phyloP scores from a whole-genome alignment of 2,329 filamentous ascomycete species.

The Sordariomycetes sp. region DNA sequence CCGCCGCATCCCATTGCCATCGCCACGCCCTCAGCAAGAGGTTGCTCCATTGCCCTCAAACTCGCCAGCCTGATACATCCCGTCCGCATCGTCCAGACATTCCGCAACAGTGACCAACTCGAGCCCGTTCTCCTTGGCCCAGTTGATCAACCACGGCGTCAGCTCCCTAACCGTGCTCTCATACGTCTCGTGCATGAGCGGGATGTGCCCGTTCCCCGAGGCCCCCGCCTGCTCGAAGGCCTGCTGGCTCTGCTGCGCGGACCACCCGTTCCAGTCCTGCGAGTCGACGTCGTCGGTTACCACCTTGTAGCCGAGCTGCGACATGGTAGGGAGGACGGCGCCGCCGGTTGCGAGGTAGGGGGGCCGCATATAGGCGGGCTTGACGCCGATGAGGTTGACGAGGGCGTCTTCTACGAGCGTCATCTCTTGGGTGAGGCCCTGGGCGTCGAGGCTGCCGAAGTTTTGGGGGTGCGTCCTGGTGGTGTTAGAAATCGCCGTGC shows the following conservation, averaged over 20 bases:
- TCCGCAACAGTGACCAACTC: conserved; percentile 35
- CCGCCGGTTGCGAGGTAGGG: conserved; percentile 34
- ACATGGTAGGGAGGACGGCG: conserved; percentile 25
- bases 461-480: conserved; percentile 28
- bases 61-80: conserved; percentile 24
- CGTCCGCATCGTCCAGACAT: conserved; percentile 23
- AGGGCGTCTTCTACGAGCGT: conserved; percentile 34
- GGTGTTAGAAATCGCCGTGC: conserved; percentile 6
- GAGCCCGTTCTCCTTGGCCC: conserved; percentile 32
- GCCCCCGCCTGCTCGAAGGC: conserved; percentile 32
- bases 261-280: conserved; percentile 44
- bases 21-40: conserved; percentile 11
- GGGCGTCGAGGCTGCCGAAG: conserved; percentile 23
- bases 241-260: conserved; percentile 35
- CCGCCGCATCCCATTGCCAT: not conserved
- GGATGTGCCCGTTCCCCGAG: conserved; percentile 34
- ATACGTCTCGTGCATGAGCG: conserved; percentile 44
- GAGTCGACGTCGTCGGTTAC: conserved; percentile 49
- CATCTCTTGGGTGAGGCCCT: conserved; percentile 32
- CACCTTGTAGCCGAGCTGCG: conserved; percentile 40
- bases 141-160: conserved; percentile 34
- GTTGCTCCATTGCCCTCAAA: conserved; percentile 20
- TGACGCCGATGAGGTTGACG: conserved; percentile 33
- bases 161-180: conserved; percentile 31
- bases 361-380: conserved; percentile 35